Evolutionary conservation across 129 eudicot genomes (phyloP).

Genomic region (Scalesia atractyloides): DNA sequence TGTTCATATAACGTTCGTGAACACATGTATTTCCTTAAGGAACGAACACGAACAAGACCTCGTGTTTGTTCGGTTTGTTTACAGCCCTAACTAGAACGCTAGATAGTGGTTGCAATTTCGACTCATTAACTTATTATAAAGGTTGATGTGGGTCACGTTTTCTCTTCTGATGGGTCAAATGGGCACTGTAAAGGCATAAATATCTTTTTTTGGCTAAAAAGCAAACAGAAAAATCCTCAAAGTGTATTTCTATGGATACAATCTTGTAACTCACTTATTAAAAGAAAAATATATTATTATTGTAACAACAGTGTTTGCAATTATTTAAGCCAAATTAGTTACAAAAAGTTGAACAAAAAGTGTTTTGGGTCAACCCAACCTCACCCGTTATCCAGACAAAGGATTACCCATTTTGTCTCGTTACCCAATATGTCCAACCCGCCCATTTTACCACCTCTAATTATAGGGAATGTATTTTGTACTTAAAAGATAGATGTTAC

Average conservation of each 20-base stretch:
- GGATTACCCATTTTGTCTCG: not conserved
- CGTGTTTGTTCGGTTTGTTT: too few relatives aligned
- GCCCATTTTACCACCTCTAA: not conserved
- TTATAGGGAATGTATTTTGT: not conserved
- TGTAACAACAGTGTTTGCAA: not conserved
- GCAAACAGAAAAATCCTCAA: not conserved
- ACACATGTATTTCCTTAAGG: too few relatives aligned
- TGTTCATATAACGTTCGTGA: too few relatives aligned
- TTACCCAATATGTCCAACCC: conserved; percentile 6
- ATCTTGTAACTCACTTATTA: not conserved
- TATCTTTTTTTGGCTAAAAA: not conserved
- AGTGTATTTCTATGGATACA: not conserved
- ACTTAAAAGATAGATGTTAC: not conserved
- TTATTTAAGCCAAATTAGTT: not conserved
- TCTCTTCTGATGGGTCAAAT: not conserved
- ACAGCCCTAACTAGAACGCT: not conserved
- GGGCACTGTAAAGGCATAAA: not conserved
- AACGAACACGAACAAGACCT: too few relatives aligned
- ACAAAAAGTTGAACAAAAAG: not conserved
- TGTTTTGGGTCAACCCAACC: not conserved
- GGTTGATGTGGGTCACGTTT: not conserved
- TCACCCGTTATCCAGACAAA: not conserved
- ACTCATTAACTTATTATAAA: too few relatives aligned
- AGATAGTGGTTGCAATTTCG: not conserved
- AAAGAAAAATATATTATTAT: not conserved